A percentile compares a stretch with the other conserved stretches of the same genome.
Evolutionary conservation across 2,329 filamentous ascomycete species (phyloP).

Genomic region (Blumeriella jaapii): DNA sequence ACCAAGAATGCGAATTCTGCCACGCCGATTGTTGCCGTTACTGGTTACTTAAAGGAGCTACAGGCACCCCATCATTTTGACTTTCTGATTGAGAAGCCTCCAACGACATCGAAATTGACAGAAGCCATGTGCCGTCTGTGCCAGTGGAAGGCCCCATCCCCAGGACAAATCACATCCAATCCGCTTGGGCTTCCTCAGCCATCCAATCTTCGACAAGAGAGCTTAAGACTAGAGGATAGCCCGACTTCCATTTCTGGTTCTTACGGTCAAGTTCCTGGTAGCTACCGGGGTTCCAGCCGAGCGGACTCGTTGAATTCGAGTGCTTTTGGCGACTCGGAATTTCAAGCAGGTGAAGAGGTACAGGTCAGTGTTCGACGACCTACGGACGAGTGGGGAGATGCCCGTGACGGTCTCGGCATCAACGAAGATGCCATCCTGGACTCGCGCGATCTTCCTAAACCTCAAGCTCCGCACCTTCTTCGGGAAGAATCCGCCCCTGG

Average conservation of each 20-base stretch:
- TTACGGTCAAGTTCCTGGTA: conserved; percentile 63
- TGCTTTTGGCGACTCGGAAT: conserved; percentile 78
- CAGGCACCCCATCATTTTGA: conserved; percentile 95
- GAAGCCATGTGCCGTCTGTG: conserved; percentile 82
- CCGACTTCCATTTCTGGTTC: conserved; percentile 55
- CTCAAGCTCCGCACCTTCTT: conserved; percentile 40
- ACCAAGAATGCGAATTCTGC: conserved; percentile 91
- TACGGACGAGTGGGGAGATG: conserved; percentile 70
- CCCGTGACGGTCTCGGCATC: conserved; percentile 74
- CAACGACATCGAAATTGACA: conserved; percentile 80
- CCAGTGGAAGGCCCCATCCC: conserved; percentile 75
- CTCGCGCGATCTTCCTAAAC: conserved; percentile 28
- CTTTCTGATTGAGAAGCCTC: conserved; percentile 89
- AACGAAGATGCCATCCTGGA: conserved; percentile 36
- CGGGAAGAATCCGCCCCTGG: conserved; percentile 55
- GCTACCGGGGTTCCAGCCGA: conserved; percentile 67
- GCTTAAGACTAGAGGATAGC: conserved; percentile 60
- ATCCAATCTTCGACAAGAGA: conserved; percentile 54
- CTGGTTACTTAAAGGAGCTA: conserved; percentile 94
- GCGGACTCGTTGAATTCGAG: conserved; percentile 85
- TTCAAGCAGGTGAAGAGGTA: conserved; percentile 60
- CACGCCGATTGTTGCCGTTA: conserved; percentile 92
- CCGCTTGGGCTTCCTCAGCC: conserved; percentile 47
- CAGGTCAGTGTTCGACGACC: conserved; percentile 45
- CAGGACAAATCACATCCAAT: conserved; percentile 33